A percentile compares a stretch with the other conserved stretches of the same genome.
phyloP scores from a whole-genome alignment of 306 rosid species.

The Casuarina cunninghamiana region DNA sequence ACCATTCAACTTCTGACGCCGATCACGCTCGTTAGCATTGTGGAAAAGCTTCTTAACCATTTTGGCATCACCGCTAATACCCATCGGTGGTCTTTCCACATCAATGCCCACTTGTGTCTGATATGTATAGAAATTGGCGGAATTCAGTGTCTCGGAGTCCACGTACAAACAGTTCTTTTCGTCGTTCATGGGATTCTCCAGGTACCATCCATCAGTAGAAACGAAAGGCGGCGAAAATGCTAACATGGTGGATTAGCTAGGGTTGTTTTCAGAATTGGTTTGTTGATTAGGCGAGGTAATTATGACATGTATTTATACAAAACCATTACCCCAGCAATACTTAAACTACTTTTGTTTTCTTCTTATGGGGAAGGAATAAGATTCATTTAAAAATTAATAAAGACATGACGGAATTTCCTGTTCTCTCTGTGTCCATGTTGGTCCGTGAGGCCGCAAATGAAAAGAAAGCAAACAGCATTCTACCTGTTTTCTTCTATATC shows the following conservation, averaged over 20 bases:
- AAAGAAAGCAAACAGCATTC: too few relatives aligned
- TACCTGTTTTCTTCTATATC: too few relatives aligned
- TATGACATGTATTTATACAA: background rate
- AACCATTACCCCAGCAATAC: background rate
- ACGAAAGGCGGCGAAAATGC: constrained; percentile 8
- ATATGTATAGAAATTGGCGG: background rate
- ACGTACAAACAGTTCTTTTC: constrained; percentile 14
- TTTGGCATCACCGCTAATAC: background rate
- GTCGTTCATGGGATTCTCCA: constrained; percentile 3
- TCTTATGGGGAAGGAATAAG: too few relatives aligned
- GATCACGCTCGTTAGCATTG: constrained; percentile 85
- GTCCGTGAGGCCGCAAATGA: too few relatives aligned
- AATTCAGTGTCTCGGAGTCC: background rate
- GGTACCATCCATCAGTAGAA: constrained; percentile 4
- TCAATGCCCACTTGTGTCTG: constrained; percentile 6
- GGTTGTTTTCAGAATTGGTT: background rate
- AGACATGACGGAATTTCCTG: too few relatives aligned
- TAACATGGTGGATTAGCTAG: constrained; percentile 10
- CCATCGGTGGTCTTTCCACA: constrained; percentile 2
- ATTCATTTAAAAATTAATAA: too few relatives aligned
- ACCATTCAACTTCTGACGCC: constrained; percentile 73
- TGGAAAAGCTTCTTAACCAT: constrained; percentile 64
- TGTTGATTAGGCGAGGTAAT: background rate
- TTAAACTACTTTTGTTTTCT: background rate
- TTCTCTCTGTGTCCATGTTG: too few relatives aligned